Evolutionary conservation across 495 filamentous ascomycete genomes (phyloP).

Genomic region (Peziza echinospora): DNA sequence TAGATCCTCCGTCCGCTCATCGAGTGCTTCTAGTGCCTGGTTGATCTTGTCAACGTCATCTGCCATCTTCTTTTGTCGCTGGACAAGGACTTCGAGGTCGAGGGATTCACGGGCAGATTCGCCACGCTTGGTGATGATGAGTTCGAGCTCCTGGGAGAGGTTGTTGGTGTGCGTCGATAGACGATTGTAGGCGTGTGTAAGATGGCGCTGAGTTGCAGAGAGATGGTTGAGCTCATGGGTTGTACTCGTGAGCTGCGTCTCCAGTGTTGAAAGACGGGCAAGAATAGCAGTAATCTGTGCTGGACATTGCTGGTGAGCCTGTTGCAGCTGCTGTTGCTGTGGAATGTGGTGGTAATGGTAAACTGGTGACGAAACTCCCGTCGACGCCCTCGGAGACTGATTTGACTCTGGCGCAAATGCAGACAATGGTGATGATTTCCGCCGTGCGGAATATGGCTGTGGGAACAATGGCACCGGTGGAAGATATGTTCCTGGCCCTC

Average conservation of each 20-base stretch:
- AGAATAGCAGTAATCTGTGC: not conserved
- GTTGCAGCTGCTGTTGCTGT: too few species aligned
- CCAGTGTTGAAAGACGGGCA: not conserved
- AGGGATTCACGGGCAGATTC: not conserved
- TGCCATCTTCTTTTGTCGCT: not conserved
- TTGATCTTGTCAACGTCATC: not conserved
- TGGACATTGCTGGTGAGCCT: too few species aligned
- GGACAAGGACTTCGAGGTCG: not conserved
- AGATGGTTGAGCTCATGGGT: not conserved
- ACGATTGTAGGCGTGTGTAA: not conserved
- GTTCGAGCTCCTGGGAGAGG: not conserved
- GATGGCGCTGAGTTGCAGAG: not conserved
- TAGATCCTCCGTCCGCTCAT: not conserved
- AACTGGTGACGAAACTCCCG: not conserved
- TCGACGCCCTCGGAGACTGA: not conserved
- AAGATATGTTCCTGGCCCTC: too few species aligned
- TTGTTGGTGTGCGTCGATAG: not conserved
- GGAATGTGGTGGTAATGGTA: not conserved
- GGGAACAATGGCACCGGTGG: not conserved
- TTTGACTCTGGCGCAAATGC: too few species aligned
- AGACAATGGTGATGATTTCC: too few species aligned
- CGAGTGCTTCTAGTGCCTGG: not conserved
- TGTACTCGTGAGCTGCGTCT: not conserved
- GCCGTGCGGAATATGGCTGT: not conserved
- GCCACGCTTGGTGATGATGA: not conserved